Evolutionary conservation across 169 alveolate genomes (phyloP), one percentile per base, ranked within the genome.

Genomic region (Plasmodium relictum): DNA sequence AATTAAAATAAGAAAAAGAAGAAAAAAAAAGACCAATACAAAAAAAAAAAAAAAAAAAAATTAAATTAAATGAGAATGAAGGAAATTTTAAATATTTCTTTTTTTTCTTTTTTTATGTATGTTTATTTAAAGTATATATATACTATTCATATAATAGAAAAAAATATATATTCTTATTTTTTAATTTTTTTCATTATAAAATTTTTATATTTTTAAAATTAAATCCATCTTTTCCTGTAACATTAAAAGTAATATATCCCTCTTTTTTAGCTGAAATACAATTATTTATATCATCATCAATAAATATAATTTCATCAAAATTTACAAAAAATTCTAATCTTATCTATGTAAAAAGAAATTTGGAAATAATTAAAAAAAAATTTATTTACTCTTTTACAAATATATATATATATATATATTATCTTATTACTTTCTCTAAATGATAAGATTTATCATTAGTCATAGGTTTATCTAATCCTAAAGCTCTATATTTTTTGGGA

Each of bases 191-290:
- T 31, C 14, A 48, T 66, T 76, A 65, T 68, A 76, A 20, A 48
- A 76, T 39, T 63, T 76, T 62, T 8, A 76, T 48, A 8, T 68
- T 65, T 26, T 63, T 76, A 31, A 76, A 76, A 54, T 76, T 76
- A 56, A 76, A 76, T 24, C 89, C 89, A 9, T 76, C 62, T 18
- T 76, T 76, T n/a, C 89, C 89, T n/a, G 56, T 76, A 7, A 76
- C 89, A 54, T 76, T 76, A 37, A 76, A 76, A 22, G 89, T 76
- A 9, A 76, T 48, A 20, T 76, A 76, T 9, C 89, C 89, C 41
- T 76, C 89, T n/a, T 63, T 76, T 24, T 65, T 20, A 0, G 89
- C 89, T 12, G 89, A 76, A 56, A 54, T 10, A 58, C 89, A 76
- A 41, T 76, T 76, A 18, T 76, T 76, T 63, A 76, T 26, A 56